phyloP scores from a whole-genome alignment of 805 yeast species.

The Isabelozyma pseudorhagii region DNA sequence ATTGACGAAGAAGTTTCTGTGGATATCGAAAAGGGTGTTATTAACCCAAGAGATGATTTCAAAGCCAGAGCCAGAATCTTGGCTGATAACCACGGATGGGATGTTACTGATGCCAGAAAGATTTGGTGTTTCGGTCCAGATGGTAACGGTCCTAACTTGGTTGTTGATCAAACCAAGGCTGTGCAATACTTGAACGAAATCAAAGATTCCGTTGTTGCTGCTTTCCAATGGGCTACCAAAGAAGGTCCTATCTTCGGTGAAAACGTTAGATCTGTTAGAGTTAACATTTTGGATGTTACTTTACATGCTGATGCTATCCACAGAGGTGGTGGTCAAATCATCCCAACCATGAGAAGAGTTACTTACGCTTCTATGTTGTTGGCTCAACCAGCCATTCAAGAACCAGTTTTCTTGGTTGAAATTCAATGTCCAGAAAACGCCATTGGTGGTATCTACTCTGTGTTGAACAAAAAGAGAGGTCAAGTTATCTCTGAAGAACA shows the following conservation, averaged over 20 bases:
- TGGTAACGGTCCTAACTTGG: conserved; percentile 97
- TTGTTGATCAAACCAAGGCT: conserved; percentile 99
- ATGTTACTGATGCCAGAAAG: conserved; percentile 99
- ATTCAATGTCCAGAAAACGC: conserved; percentile 99
- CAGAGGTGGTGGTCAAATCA: conserved; percentile 99
- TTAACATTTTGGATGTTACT: conserved; percentile 98
- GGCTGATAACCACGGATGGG: conserved; percentile 99
- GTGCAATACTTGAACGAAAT: conserved; percentile 98
- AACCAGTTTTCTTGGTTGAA: conserved; percentile 98
- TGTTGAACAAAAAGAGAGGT: conserved; percentile 99
- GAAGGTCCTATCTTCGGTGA: conserved; percentile 99
- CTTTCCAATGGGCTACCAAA: conserved; percentile 99
- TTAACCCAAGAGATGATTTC: conserved; percentile 95
- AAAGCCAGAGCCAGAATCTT: conserved; percentile 97
- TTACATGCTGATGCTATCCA: conserved; percentile 99
- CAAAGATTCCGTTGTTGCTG: conserved; percentile 99
- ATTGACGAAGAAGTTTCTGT: conserved; percentile 85
- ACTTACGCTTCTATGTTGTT: conserved; percentile 97
- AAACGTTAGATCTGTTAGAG: conserved; percentile 91
- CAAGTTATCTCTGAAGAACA: conserved; percentile 99
- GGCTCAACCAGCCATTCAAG: conserved; percentile 99
- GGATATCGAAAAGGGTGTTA: conserved; percentile 91
- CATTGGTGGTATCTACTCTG: conserved; percentile 99
- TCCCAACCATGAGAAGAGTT: conserved; percentile 99
- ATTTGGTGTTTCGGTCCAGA: conserved; percentile 99